These are phyloP conservation scores for Escovopsis sp. DNA, from an alignment of 2,329 filamentous ascomycete genomes.

Conservation along the genomic window DNA sequence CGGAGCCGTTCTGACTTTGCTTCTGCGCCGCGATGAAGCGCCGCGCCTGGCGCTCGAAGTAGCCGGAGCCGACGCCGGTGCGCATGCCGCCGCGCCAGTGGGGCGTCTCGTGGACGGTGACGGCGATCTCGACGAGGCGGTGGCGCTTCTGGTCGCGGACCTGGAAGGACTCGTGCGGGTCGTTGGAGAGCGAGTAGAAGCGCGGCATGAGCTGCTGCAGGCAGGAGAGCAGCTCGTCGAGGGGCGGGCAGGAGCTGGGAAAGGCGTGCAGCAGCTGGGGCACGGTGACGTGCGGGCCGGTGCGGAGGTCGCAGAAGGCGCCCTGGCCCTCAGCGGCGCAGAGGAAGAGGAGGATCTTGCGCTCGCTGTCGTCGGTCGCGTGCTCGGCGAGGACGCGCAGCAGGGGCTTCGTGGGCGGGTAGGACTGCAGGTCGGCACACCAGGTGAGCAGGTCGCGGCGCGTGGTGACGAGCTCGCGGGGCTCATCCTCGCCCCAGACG, in stretches of 20 bases:
- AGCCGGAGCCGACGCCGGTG: conserved; percentile 82
- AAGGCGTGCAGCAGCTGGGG: conserved; percentile 82
- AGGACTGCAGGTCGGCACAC: conserved; percentile 89
- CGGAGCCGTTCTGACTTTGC: too few relatives aligned
- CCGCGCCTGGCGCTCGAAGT: conserved; percentile 73
- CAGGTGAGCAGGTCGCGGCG: conserved; percentile 85
- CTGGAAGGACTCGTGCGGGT: conserved; percentile 64
- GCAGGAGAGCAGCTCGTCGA: conserved; percentile 65
- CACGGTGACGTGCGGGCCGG: conserved; percentile 71
- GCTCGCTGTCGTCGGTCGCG: conserved; percentile 64
- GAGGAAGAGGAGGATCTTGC: conserved; percentile 74
- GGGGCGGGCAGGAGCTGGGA: conserved; percentile 75
- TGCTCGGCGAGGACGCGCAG: conserved; percentile 77
- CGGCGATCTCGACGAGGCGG: conserved; percentile 86
- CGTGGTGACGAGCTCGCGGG: conserved; percentile 77
- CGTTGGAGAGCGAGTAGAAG: conserved; percentile 96
- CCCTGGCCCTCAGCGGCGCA: conserved; percentile 83
- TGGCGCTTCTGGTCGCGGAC: conserved; percentile 54
- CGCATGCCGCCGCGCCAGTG: conserved; percentile 62
- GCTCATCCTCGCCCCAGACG: conserved; percentile 85
- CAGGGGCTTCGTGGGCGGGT: conserved; percentile 76
- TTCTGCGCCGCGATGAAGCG: conserved; percentile 54
- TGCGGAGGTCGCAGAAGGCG: conserved; percentile 86
- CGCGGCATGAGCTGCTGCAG: conserved; percentile 87
- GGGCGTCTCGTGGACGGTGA: conserved; percentile 75